Evolutionary conservation across 2,329 filamentous ascomycete genomes (phyloP), one percentile per base, ranked within the genome.

Genomic region (Trichoderma breve): DNA sequence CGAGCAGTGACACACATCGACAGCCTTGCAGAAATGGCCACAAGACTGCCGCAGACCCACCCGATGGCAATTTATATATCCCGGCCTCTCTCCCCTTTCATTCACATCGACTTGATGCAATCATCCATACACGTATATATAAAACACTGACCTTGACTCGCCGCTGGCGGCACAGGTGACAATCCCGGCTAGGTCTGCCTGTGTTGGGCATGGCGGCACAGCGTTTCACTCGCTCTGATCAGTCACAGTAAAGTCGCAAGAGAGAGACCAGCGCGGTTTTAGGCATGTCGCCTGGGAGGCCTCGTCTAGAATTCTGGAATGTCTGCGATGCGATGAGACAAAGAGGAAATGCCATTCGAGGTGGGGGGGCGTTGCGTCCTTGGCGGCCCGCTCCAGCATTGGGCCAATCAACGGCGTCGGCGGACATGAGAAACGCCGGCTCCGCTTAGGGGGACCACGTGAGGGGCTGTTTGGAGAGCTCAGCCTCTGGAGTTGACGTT

Each of bases 181-280:
- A 83, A 75, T 83, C 82, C 61, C 78, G 78, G 73, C 82, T 83
- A 24, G 82, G 82, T 73, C 78, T 80, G 36, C 82, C 82, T 28
- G 78, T 83, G 75, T 83, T 83, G 36, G 82, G 82, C 82, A 83
- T 83, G 66, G 51, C 72, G 70, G 30, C n/a, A 47, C 14, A 3
- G 34, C 15, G 43, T 15, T 30, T 53, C 64, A 8, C 51, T 36
- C 64, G 9, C 34, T 18, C 26, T 32, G 11, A 26, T 30, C 26
- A 51, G 14, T 68, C 36, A 26, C 63, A 36, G 12, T 24, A 28
- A 60, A 24, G 2, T n/a, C 12, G 1, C 28, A 34, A 21, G 14
- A 28, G 51, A 71, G 18, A 43, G 4, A 34, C 60, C 63, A 51
- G 47, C 28, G 15, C 57, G 66, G 55, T 69, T 70, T 70, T 62